Percentiles rank a stretch among this genome's conserved stretches.
Evolutionary conservation across 2,329 filamentous ascomycete genomes (phyloP).

Genomic region (Kalaharituber pfeilii): DNA sequence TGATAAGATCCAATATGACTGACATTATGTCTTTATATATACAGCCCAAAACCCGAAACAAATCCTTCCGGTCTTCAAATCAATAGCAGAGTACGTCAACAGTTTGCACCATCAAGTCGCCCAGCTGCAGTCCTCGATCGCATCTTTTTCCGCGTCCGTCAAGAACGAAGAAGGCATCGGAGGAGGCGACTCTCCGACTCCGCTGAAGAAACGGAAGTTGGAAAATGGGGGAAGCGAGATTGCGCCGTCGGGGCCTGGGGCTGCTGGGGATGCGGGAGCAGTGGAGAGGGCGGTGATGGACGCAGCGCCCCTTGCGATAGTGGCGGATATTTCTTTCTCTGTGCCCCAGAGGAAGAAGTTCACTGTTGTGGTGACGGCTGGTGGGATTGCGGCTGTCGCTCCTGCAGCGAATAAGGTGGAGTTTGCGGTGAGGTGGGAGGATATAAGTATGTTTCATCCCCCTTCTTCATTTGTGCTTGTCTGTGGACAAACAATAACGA

Average conservation of each 20-base stretch:
- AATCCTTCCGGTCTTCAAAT: slow-evolving; percentile 8
- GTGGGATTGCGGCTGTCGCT: slow-evolving; percentile 12
- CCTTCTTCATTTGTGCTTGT: background rate
- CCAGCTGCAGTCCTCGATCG: slow-evolving; percentile 1
- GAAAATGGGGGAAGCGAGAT: slow-evolving; percentile 4
- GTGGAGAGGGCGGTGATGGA: slow-evolving; percentile 32
- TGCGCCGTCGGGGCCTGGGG: too few species aligned
- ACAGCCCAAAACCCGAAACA: slow-evolving; percentile 12
- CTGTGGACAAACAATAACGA: background rate
- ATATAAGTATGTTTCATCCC: slow-evolving; percentile 37
- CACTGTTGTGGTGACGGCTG: slow-evolving; percentile 43
- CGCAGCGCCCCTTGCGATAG: slow-evolving; percentile 33
- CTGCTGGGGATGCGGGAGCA: background rate
- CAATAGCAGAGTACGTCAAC: slow-evolving; percentile 17
- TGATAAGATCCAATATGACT: background rate
- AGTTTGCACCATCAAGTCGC: slow-evolving; percentile 6
- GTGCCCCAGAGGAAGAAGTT: slow-evolving; percentile 53
- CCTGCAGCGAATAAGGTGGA: slow-evolving; percentile 13
- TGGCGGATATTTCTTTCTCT: slow-evolving; percentile 50
- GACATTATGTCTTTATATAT: background rate
- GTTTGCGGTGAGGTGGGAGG: slow-evolving; percentile 32
- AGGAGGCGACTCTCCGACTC: slow-evolving; percentile 1
- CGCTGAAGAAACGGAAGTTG: background rate
- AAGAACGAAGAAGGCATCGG: slow-evolving; percentile 16
- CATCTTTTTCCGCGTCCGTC: background rate